A percentile compares a stretch with the other conserved stretches of the same genome.
phyloP scores from a whole-genome alignment of 2,329 filamentous ascomycete species.

The Macrophomina phaseolina region DNA sequence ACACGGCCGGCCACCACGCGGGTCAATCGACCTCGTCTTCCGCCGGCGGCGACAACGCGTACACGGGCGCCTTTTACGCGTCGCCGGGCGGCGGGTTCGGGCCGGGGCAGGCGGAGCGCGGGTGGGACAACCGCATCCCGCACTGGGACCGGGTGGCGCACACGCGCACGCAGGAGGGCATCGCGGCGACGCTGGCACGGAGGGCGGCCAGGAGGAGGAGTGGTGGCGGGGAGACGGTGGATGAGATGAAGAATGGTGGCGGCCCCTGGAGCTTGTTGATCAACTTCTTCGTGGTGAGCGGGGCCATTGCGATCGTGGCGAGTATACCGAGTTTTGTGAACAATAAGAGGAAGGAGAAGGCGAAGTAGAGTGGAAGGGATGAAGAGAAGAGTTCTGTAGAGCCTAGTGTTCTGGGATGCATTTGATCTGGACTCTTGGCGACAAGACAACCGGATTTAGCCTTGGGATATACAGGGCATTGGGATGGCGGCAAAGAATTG shows the following conservation, averaged over 20 bases:
- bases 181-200: constrained; percentile 60
- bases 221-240: background rate
- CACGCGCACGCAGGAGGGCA: constrained; percentile 71
- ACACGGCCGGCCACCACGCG: constrained; percentile 24
- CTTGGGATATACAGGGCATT: background rate
- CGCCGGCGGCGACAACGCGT: constrained; percentile 27
- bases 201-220: constrained; percentile 39
- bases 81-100: constrained; percentile 61
- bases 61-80: constrained; percentile 35
- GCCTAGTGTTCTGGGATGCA: too few species aligned
- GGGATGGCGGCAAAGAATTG: background rate
- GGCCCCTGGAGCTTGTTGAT: constrained; percentile 36
- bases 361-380: background rate
- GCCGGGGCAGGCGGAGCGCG: constrained; percentile 59
- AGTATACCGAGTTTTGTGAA: constrained; percentile 29
- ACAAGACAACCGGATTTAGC: background rate
- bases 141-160: constrained; percentile 82
- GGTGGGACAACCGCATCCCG: constrained; percentile 62
- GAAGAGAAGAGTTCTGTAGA: background rate
- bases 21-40: constrained; percentile 29
- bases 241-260: constrained; percentile 30
- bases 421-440: too few species aligned
- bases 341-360: constrained; percentile 5
- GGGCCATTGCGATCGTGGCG: constrained; percentile 37
- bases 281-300: constrained; percentile 40